A percentile compares a stretch with the other conserved stretches of the same genome.
Evolutionary conservation across 495 filamentous ascomycete genomes (phyloP).

Genomic region (Rusavskia elegans): DNA sequence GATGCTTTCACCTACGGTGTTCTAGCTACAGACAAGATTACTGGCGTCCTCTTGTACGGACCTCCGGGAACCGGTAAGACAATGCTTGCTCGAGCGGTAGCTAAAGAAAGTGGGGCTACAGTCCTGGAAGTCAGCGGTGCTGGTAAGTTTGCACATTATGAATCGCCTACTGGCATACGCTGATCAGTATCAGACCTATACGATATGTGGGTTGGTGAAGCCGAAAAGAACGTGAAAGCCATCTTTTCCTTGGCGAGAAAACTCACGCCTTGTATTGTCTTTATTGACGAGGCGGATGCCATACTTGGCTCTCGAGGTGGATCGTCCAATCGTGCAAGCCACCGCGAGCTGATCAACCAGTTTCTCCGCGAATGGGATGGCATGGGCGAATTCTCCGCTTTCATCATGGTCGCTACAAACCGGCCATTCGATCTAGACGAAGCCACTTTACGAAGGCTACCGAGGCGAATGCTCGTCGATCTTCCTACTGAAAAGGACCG

Average conservation of each 20-base stretch:
- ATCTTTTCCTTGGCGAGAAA: conserved; percentile 87
- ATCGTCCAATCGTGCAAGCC: conserved; percentile 39
- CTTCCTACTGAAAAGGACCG: conserved; percentile 67
- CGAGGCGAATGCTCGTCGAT: conserved; percentile 73
- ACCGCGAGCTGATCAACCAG: conserved; percentile 91
- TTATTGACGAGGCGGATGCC: conserved; percentile 93
- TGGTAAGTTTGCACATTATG: not conserved
- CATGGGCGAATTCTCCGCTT: conserved; percentile 68
- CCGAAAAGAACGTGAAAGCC: conserved; percentile 90
- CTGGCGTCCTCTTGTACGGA: conserved; percentile 80
- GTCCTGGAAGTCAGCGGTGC: conserved; percentile 59
- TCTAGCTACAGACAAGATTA: conserved; percentile 76
- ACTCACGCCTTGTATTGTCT: conserved; percentile 83
- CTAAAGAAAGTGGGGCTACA: conserved; percentile 82
- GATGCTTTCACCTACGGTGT: conserved; percentile 96
- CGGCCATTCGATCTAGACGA: conserved; percentile 91
- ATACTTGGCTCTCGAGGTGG: conserved; percentile 59
- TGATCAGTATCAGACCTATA: conserved; percentile 56
- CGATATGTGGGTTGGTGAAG: conserved; percentile 92
- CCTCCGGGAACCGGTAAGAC: conserved; percentile 96
- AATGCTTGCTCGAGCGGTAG: conserved; percentile 85
- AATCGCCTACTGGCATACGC: conserved; percentile 17
- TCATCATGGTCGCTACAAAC: conserved; percentile 99
- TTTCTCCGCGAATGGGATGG: conserved; percentile 98
- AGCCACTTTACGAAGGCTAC: conserved; percentile 70